Evolutionary conservation across 768 basidiomycete genomes (phyloP).

Genomic region (Sistotremastrum niveocremeum): DNA sequence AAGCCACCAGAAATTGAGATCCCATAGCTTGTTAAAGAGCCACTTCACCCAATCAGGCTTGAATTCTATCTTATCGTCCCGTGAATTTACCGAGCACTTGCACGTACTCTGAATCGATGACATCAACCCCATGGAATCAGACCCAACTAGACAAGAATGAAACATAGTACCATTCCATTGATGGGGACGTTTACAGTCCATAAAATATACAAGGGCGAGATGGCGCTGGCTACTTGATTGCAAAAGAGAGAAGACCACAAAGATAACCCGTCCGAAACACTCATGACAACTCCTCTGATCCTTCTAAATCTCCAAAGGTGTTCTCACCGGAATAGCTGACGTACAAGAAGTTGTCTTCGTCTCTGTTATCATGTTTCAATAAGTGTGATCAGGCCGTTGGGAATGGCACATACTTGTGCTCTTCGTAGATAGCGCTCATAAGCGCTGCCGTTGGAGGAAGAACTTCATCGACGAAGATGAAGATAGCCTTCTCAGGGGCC

Average conservation of each 20-base stretch:
- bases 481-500: slow-evolving; percentile 98
- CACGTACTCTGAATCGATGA: slow-evolving; percentile 2
- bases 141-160: too few relatives aligned
- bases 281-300: slow-evolving; percentile 32
- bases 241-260: too few relatives aligned
- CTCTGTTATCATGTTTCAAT: slow-evolving; percentile 35
- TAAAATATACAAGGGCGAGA: too few relatives aligned
- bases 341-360: slow-evolving; percentile 98
- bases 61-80: too few relatives aligned
- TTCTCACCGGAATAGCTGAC: slow-evolving; percentile 99
- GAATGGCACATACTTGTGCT: slow-evolving; percentile 75
- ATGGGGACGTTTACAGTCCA: too few relatives aligned
- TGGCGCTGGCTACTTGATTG: too few relatives aligned
- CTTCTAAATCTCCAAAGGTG: slow-evolving; percentile 58
- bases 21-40: too few relatives aligned
- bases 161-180: too few relatives aligned
- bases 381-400: not conserved
- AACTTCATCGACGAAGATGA: slow-evolving; percentile 99
- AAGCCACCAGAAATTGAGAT: too few relatives aligned
- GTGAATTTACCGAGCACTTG: too few relatives aligned
- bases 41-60: too few relatives aligned
- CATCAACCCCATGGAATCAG: too few relatives aligned
- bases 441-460: slow-evolving; percentile 94
- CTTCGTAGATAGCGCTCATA: slow-evolving; percentile 99
- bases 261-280: slow-evolving; percentile 1